A percentile compares a stretch with the other conserved stretches of the same genome.
These are phyloP conservation scores for Coprinopsis sp. DNA, from an alignment of 768 basidiomycete genomes.

Conservation along the genomic window DNA sequence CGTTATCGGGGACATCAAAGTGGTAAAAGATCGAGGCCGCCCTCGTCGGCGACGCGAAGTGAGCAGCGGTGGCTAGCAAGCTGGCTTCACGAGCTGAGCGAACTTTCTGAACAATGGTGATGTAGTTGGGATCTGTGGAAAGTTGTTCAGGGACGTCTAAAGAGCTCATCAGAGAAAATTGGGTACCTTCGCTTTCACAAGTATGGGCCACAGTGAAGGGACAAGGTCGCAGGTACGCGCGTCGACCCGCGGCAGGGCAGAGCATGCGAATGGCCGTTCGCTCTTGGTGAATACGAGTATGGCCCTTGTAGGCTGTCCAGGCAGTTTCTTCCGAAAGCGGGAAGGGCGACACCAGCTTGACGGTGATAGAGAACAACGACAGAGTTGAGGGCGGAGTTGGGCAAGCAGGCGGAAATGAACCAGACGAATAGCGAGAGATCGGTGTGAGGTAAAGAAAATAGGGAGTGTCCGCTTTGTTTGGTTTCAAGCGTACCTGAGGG, in stretches of 20 bases:
- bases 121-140: constrained; percentile 43
- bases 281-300: constrained; percentile 43
- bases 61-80: not conserved
- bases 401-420: not conserved
- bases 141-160: not conserved
- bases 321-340: constrained; percentile 37
- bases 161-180: not conserved
- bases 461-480: constrained; percentile 14
- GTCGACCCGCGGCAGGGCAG: constrained; percentile 16
- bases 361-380: constrained; percentile 19
- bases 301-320: constrained; percentile 42
- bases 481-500: constrained; percentile 18
- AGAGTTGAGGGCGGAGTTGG: constrained; percentile 9
- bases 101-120: constrained; percentile 44
- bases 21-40: constrained; percentile 21
- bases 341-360: constrained; percentile 48
- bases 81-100: not conserved
- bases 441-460: constrained; percentile 19
- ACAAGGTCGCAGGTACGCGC: constrained; percentile 44
- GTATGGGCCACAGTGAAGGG: constrained; percentile 45
- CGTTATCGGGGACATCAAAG: constrained; percentile 9
- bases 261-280: constrained; percentile 11
- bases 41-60: not conserved
- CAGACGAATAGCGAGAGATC: constrained; percentile 6
- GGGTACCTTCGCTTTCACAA: constrained; percentile 43